Base-by-base conservation (phyloP, 257 asterid genomes). In the Salvia miltiorrhiza region DNA sequence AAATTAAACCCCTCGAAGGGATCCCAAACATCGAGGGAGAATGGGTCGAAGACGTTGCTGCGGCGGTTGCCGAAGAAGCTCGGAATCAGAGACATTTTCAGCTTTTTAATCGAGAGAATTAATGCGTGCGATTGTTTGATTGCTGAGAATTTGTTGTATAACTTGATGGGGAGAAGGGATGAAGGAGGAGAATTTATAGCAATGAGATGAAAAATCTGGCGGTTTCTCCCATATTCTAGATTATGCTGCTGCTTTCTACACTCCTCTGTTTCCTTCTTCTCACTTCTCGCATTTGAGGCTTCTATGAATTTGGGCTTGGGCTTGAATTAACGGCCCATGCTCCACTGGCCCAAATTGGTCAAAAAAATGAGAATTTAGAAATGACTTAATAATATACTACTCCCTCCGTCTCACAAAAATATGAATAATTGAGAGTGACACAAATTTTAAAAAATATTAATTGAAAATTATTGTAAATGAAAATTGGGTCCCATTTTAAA, bases 41-140 rank as follows among this genome's bases (percentile, higher is more conserved):
- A 65, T 65, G 74, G 73, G 24, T 69, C 73, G 57, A 69, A 69
- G 0, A 69, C 35, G 35, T 69, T 55, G 65, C 57, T 69, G 45
- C 73, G 43, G 45, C 73, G 65, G 56, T 8, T 55, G 1, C 65
- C 73, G 3, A 54, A 69, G n/a, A 69, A 69, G 56, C 73, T 69
- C 2, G 73, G 73, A 28, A 69, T 69, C 44, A 69, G n/a, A 2
- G 74, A 70, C 74, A 69, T 69, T 57, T 4, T 39, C 3, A n/a
- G 7, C n/a, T 65, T 33, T 7, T 1, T 59, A 14, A 0, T 3
- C 58, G 8, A 21, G 1, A 6, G 1, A 20, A 9, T 43, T 30
- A 16, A 47, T 47, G 33, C 11, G 17, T 4, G 20, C 10, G 2
- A 6, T 17, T 4, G 35, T 0, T 39, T 13, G 14, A 23, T 14